These are phyloP conservation scores for Penicillium samsonianum DNA, from an alignment of 495 filamentous ascomycete genomes.

Conservation along the genomic window DNA sequence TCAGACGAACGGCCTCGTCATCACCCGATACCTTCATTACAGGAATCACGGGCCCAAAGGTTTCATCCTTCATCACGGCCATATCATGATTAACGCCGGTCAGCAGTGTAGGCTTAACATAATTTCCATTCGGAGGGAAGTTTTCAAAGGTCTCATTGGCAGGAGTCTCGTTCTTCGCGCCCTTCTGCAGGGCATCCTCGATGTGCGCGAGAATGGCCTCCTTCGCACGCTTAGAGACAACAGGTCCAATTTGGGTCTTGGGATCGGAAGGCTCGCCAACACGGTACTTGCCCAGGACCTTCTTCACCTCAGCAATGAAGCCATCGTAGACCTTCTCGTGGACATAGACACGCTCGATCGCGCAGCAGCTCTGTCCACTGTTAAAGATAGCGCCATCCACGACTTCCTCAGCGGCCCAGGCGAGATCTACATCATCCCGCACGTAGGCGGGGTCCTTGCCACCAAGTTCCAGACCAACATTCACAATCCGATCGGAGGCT, in stretches of 20 bases:
- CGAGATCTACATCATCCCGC: conserved; percentile 78
- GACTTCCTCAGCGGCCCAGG: conserved; percentile 89
- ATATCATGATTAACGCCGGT: conserved; percentile 76
- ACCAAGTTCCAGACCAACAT: conserved; percentile 84
- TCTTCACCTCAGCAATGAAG: conserved; percentile 75
- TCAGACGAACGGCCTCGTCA: conserved; percentile 72
- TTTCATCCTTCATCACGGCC: conserved; percentile 88
- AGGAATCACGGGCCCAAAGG: conserved; percentile 89
- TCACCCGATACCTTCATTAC: conserved; percentile 85
- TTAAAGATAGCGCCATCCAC: conserved; percentile 93
- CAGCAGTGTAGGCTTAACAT: conserved; percentile 79
- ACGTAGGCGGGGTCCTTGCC: conserved; percentile 94
- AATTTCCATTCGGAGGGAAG: conserved; percentile 73
- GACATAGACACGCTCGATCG: conserved; percentile 86
- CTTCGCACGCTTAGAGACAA: conserved; percentile 74
- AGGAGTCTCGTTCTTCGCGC: conserved; percentile 79
- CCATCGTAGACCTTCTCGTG: conserved; percentile 74
- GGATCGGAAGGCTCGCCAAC: conserved; percentile 79
- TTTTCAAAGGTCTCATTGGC: conserved; percentile 70
- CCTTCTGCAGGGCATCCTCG: conserved; percentile 75
- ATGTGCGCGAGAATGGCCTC: conserved; percentile 73
- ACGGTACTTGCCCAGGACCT: conserved; percentile 80
- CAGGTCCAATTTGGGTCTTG: conserved; percentile 80
- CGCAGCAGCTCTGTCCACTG: conserved; percentile 91
- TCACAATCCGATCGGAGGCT: conserved; percentile 75